These are phyloP conservation scores for Salvia rosmarinus DNA, from an alignment of 257 asterid species.

Conservation along the genomic window DNA sequence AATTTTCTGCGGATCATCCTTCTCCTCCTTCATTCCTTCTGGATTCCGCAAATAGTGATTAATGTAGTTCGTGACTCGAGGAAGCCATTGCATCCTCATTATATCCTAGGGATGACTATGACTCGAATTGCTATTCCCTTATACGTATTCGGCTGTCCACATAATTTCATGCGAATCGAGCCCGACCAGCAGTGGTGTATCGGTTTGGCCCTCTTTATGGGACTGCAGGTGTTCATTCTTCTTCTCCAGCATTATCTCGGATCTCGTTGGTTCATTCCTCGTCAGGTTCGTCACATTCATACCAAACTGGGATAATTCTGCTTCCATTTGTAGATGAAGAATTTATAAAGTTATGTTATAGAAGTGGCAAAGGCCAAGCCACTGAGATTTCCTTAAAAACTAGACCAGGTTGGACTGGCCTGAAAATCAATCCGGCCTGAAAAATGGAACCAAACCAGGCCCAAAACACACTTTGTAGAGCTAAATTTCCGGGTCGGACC, in stretches of 20 bases:
- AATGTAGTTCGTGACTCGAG: slow-evolving; percentile 86
- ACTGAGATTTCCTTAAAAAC: too few relatives aligned
- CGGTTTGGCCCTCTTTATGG: slow-evolving; percentile 69
- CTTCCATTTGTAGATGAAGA: background rate
- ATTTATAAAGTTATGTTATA: too few relatives aligned
- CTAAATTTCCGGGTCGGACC: too few relatives aligned
- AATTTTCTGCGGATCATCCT: slow-evolving; percentile 69
- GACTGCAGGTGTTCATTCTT: slow-evolving; percentile 73
- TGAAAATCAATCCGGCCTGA: too few relatives aligned
- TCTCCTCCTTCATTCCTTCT: slow-evolving; percentile 85
- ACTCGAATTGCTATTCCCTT: slow-evolving; percentile 89
- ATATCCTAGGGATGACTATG: slow-evolving; percentile 79
- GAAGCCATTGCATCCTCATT: slow-evolving; percentile 94
- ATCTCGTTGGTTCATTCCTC: slow-evolving; percentile 93
- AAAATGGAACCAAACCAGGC: too few relatives aligned
- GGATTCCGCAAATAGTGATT: slow-evolving; percentile 90
- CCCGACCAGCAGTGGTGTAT: slow-evolving; percentile 76
- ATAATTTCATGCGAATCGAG: slow-evolving; percentile 92
- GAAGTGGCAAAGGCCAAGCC: too few relatives aligned
- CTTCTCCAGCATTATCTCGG: slow-evolving; percentile 93
- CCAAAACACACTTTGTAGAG: too few relatives aligned
- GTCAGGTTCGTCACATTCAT: slow-evolving; percentile 60
- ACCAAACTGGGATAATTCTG: background rate
- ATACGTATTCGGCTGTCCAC: slow-evolving; percentile 88
- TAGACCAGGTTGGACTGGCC: too few relatives aligned